These are phyloP conservation scores for Crucihimalaya himalaica DNA, from an alignment of 345 rosid species.

Conservation along the genomic window DNA sequence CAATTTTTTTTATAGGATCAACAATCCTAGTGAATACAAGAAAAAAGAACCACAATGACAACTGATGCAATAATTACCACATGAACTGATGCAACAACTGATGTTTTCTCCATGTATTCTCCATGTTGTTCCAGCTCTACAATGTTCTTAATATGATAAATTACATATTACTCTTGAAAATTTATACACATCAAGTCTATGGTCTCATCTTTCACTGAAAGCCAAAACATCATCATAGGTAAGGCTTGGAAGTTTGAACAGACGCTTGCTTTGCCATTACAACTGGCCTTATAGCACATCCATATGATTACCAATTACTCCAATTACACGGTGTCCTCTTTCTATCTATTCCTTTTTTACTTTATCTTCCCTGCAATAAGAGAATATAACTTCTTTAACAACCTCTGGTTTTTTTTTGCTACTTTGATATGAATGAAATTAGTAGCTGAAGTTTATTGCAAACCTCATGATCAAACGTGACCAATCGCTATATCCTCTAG, in stretches of 20 bases:
- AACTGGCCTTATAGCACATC: constrained; percentile 59
- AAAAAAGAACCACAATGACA: too few relatives aligned
- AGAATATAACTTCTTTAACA: background rate
- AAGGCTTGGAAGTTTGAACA: constrained; percentile 77
- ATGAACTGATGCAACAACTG: too few relatives aligned
- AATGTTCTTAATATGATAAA: too few relatives aligned
- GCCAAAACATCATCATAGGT: constrained; percentile 33
- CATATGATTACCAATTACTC: constrained; percentile 65
- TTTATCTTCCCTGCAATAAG: constrained; percentile 49
- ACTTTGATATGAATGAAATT: background rate
- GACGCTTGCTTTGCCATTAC: constrained; percentile 42
- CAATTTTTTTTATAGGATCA: too few relatives aligned
- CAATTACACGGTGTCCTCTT: constrained; percentile 45
- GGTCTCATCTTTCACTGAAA: constrained; percentile 28
- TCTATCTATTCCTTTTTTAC: constrained; percentile 41
- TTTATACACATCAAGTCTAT: constrained; percentile 21
- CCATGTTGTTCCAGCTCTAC: too few relatives aligned
- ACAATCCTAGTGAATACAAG: too few relatives aligned
- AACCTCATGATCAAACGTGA: constrained; percentile 78
- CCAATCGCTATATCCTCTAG: constrained; percentile 67
- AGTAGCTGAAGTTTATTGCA: background rate
- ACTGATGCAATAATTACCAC: too few relatives aligned
- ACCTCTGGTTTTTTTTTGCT: background rate
- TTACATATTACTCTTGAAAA: constrained; percentile 6
- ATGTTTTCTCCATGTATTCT: too few relatives aligned